A percentile compares a stretch with the other conserved stretches of the same genome.
These are phyloP conservation scores for Asterella californica DNA, from an alignment of 225 moss, liverwort and hornwort genomes.

Conservation along the genomic window DNA sequence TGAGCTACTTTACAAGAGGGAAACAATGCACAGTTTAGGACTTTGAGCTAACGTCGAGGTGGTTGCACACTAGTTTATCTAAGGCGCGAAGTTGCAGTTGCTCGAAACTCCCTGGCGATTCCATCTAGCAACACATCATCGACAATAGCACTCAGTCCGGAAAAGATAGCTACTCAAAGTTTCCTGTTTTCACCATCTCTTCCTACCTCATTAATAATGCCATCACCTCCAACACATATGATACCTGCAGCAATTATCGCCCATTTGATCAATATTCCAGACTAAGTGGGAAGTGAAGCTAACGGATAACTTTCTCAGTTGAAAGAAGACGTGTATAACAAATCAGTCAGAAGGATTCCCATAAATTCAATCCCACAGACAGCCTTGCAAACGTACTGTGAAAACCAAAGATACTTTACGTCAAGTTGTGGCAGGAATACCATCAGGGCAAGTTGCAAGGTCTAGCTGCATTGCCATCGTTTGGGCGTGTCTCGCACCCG, in stretches of 20 bases:
- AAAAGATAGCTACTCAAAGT: neutral
- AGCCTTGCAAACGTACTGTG: neutral
- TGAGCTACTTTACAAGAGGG: neutral
- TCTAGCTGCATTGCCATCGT: constrained; percentile 58
- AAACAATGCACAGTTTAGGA: neutral
- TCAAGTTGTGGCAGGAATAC: constrained; percentile 24
- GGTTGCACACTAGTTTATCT: too few relatives aligned
- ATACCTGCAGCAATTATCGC: constrained; percentile 46
- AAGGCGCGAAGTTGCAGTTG: neutral
- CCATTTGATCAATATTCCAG: neutral
- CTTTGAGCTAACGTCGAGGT: neutral
- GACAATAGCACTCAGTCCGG: neutral
- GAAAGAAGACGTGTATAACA: too few relatives aligned
- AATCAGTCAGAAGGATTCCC: too few relatives aligned
- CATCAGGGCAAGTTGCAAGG: constrained; percentile 59
- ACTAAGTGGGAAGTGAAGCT: neutral
- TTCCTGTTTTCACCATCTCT: neutral
- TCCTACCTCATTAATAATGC: constrained; percentile 63
- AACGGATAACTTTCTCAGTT: neutral
- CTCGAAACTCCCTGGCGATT: neutral
- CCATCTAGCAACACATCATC: neutral
- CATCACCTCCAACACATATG: constrained; percentile 71
- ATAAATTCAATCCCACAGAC: neutral
- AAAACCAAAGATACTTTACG: neutral
- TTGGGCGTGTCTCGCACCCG: constrained; percentile 62